These are phyloP conservation scores for Chlamydomonas reinhardtii DNA, from an alignment of 163 green algal genomes.

Conservation along the genomic window DNA sequence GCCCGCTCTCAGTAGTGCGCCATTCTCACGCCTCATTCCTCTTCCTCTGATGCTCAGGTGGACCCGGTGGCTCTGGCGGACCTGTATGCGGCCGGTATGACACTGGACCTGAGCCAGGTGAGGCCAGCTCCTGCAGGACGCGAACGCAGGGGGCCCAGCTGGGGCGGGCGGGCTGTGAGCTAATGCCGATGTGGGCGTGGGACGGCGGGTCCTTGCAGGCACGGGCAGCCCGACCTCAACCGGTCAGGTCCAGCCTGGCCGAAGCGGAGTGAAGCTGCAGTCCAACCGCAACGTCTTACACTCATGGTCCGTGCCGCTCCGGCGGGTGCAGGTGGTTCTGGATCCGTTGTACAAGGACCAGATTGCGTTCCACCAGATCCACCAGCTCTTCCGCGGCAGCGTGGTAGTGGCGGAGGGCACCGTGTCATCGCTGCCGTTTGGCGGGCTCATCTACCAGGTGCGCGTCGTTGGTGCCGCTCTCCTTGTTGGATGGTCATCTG, in stretches of 20 bases:
- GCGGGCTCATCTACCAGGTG: slow-evolving; percentile 45
- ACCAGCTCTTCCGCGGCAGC: slow-evolving; percentile 28
- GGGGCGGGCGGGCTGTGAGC: too few relatives aligned
- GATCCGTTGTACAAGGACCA: slow-evolving; percentile 15
- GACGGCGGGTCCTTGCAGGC: too few relatives aligned
- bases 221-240: too few relatives aligned
- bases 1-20: too few relatives aligned
- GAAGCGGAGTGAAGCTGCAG: too few relatives aligned
- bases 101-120: slow-evolving; percentile 29
- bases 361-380: slow-evolving; percentile 33
- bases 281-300: too few relatives aligned
- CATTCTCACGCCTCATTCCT: neutral
- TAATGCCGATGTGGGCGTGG: too few relatives aligned
- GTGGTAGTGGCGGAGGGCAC: slow-evolving; percentile 42
- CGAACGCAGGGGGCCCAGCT: too few relatives aligned
- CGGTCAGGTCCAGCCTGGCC: too few relatives aligned
- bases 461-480: neutral
- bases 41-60: neutral
- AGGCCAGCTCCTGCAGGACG: too few relatives aligned
- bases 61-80: slow-evolving; percentile 36
- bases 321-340: neutral
- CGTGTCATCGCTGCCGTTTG: slow-evolving; percentile 27
- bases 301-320: too few relatives aligned
- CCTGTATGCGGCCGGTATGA: slow-evolving; percentile 4
- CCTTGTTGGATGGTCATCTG: too few relatives aligned